These are phyloP conservation scores for Populus simonii DNA, from an alignment of 345 rosid genomes.

Conservation along the genomic window DNA sequence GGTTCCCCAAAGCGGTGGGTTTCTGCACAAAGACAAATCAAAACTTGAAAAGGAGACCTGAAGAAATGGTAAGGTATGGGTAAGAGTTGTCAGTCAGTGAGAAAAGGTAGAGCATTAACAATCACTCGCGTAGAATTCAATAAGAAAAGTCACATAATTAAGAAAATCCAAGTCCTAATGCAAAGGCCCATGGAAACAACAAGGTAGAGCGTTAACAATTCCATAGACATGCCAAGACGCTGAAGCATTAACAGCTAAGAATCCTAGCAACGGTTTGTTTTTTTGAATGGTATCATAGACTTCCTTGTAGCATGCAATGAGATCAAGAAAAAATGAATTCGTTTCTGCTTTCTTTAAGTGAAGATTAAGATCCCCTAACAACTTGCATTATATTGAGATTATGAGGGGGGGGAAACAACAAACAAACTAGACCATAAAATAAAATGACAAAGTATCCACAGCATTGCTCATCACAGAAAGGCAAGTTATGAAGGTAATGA, in stretches of 20 bases:
- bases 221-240: not conserved
- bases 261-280: not conserved
- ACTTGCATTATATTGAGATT: not conserved
- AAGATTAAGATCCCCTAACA: not conserved
- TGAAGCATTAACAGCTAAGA: not conserved
- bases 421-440: not conserved
- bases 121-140: not conserved
- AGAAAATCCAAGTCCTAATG: not conserved
- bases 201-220: not conserved
- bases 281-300: not conserved
- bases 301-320: not conserved
- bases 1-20: conserved; percentile 86
- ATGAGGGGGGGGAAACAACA: not conserved
- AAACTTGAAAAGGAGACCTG: not conserved
- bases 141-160: not conserved
- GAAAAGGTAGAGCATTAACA: too few relatives aligned
- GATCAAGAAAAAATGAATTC: not conserved
- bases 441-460: not conserved
- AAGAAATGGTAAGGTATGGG: too few relatives aligned
- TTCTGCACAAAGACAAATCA: conserved; percentile 45
- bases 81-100: too few relatives aligned
- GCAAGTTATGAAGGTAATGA: not conserved
- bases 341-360: not conserved
- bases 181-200: not conserved
- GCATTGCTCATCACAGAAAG: not conserved